These are phyloP conservation scores for Xylaria sp. DNA, from an alignment of 2,329 filamentous ascomycete genomes.

Conservation along the genomic window DNA sequence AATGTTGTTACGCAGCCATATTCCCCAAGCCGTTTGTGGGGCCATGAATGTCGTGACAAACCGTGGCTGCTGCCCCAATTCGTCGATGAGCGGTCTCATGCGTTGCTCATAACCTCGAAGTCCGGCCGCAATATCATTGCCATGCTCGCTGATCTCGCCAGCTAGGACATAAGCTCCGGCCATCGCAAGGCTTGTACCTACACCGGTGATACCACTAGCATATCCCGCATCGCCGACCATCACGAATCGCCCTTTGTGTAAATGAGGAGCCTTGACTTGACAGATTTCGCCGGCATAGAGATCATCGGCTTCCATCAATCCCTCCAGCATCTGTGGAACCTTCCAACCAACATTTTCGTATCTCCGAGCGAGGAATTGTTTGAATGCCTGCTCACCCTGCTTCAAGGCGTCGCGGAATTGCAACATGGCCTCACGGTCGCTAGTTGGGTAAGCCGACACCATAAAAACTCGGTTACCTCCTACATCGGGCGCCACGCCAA, in stretches of 20 bases:
- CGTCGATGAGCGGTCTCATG: conserved; percentile 52
- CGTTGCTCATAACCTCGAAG: conserved; percentile 52
- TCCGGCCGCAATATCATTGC: conserved; percentile 48
- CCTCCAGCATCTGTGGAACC: conserved; percentile 52
- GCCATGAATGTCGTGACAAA: conserved; percentile 52
- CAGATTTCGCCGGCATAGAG: conserved; percentile 55
- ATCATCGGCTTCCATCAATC: conserved; percentile 51
- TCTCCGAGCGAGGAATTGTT: conserved; percentile 43
- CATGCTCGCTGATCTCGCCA: conserved; percentile 53
- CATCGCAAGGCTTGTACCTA: conserved; percentile 55
- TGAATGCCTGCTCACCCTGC: conserved; percentile 51
- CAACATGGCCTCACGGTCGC: conserved; percentile 44
- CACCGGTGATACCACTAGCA: conserved; percentile 55
- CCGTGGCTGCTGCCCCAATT: conserved; percentile 50
- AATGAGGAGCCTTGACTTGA: conserved; percentile 53
- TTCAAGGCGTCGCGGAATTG: conserved; percentile 56
- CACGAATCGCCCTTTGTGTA: conserved; percentile 53
- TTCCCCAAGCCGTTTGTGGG: conserved; percentile 58
- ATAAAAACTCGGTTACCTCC: conserved; percentile 50
- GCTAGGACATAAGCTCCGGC: conserved; percentile 59
- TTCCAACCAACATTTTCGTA: conserved; percentile 58
- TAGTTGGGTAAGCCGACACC: conserved; percentile 52
- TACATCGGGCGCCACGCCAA: conserved; percentile 51
- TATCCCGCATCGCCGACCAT: conserved; percentile 58
- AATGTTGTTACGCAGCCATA: conserved; percentile 57